Percentiles rank a stretch among this genome's conserved stretches.
Conservation (phyloP, 495 filamentous ascomycete genomes). For the Coniosporium apollinis region DNA sequence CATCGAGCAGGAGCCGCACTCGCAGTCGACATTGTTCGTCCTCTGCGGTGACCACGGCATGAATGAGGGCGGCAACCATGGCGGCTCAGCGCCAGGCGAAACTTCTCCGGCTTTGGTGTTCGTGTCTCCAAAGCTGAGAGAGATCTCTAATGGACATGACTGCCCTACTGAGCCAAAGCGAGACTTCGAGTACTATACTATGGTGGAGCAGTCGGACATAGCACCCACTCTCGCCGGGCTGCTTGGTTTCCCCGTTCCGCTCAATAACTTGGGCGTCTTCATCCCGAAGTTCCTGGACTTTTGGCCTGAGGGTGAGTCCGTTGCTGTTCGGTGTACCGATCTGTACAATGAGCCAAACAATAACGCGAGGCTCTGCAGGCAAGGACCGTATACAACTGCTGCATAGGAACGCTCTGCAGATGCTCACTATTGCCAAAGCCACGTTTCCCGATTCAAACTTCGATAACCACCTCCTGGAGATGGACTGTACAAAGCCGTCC, state of each 20-base stretch:
- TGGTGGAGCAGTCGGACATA: conserved; percentile 82
- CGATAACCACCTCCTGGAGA: conserved; percentile 18
- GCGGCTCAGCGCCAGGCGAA: conserved; percentile 80
- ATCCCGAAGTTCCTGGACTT: conserved; percentile 62
- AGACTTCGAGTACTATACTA: conserved; percentile 65
- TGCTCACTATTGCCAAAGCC: conserved; percentile 52
- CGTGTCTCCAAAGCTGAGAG: conserved; percentile 67
- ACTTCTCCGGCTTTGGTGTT: conserved; percentile 87
- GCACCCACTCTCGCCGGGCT: conserved; percentile 78
- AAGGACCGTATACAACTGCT: conserved; percentile 48
- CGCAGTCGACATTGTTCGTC: conserved; percentile 65
- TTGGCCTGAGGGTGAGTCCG: conserved; percentile 41
- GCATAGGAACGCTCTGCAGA: conserved; percentile 59
- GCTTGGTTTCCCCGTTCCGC: conserved; percentile 75
- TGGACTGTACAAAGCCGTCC: conserved; percentile 20
- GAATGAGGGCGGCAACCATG: conserved; percentile 97
- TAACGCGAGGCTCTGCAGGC: conserved; percentile 20
- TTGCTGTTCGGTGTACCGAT: not conserved
- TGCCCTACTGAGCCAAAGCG: conserved; percentile 27
- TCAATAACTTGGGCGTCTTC: conserved; percentile 81
- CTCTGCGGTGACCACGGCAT: conserved; percentile 93
- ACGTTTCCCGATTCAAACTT: conserved; percentile 46
- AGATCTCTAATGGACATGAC: conserved; percentile 28
- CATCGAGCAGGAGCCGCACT: conserved; percentile 49
- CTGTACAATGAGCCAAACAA: conserved; percentile 7